Conservation (phyloP, 169 alveolate genomes). For the Eimeria falciformis region DNA sequence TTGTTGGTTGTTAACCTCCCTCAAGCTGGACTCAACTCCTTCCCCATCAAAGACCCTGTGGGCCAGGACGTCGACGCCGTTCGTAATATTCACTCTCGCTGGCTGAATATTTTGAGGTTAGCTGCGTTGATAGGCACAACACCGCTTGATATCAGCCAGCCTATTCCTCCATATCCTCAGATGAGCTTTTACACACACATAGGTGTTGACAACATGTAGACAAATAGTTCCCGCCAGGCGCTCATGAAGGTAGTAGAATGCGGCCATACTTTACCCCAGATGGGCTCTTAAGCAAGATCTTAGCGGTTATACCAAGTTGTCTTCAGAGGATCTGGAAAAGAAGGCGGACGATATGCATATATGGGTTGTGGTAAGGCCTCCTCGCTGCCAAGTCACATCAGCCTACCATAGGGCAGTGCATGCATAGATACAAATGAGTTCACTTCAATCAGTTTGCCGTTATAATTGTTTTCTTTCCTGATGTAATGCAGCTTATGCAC, state of each 20-base stretch:
- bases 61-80: not conserved
- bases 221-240: not conserved
- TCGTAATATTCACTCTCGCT: not conserved
- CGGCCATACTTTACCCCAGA: not conserved
- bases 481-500: slow-evolving; percentile 50
- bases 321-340: slow-evolving; percentile 15
- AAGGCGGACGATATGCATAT: slow-evolving; percentile 69
- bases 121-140: not conserved
- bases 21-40: slow-evolving; percentile 10
- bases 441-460: too few species aligned
- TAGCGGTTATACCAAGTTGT: slow-evolving; percentile 37
- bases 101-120: not conserved
- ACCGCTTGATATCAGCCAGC: too few species aligned
- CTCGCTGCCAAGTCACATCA: too few species aligned
- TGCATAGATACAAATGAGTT: too few species aligned
- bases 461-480: not conserved
- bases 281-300: slow-evolving; percentile 71
- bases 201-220: not conserved
- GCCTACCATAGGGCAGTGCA: too few species aligned
- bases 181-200: not conserved
- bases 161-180: not conserved
- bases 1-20: not conserved
- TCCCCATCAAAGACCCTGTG: not conserved
- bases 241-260: not conserved
- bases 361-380: slow-evolving; percentile 53